Base-by-base conservation (phyloP, 2,329 filamentous ascomycete genomes). In the Laburnicola sp. region DNA sequence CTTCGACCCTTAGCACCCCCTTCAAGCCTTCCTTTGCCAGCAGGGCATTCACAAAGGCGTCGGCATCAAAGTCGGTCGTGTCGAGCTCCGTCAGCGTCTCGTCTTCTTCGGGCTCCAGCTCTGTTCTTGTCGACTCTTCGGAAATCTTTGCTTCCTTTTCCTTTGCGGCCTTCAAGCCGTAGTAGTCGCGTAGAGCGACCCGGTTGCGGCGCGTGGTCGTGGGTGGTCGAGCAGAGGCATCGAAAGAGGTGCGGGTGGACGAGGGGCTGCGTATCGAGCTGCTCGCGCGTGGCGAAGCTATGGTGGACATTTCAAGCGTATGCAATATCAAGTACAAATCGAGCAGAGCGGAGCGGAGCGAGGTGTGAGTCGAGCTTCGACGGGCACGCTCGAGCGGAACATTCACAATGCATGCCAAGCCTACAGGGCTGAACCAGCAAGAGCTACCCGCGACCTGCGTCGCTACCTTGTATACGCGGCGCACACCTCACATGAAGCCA, bases 151-250 rank as follows among this genome's bases (percentile, higher is more conserved):
- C 44, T 37, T 68, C 62, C 27, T 57, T 56, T 23, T 62, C 65
- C 59, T 68, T 63, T 39, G 64, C 68, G 2, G 79, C 71, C 59
- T 86, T 87, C 43, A 97, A 82, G 69, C 94, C 94, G 76, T 97
- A 97, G 79, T 96, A 97, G 69, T 97, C 91, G 64, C 94, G 88
- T 21, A 97, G 82, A 5, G 93, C 93, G 49, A 88, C 85, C 58
- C 93, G 88, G 75, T 96, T 96, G 55, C 88, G 81, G 50, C 83
- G 80, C 21, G 58, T 62, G 48, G 45, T 62, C 63, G 76, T 78
- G 82, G 76, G 54, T 27, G 57, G 63, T 51, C 60, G 55, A 25
- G 60, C 48, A 41, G 61, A 59, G 56, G 62, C 60, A 31, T 81
- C 52, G 86, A 90, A 79, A 31, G 88, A 92, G 3, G 88, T 86